Percentiles rank a stretch among this genome's conserved stretches.
phyloP scores from a whole-genome alignment of 2,329 filamentous ascomycete species.

The Apiospora aurea region DNA sequence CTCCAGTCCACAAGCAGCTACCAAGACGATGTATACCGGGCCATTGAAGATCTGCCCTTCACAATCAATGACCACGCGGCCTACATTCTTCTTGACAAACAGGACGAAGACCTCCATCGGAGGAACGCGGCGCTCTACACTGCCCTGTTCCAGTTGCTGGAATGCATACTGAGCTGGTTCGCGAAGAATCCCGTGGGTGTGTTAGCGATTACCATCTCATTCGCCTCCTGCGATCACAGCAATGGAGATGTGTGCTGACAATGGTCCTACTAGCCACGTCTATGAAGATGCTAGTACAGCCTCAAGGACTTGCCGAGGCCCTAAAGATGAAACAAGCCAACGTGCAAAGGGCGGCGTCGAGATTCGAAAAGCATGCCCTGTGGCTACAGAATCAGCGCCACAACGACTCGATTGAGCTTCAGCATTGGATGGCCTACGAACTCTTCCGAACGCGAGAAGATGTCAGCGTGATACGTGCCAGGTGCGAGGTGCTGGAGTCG shows the following conservation, averaged over 20 bases:
- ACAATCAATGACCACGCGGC: slow-evolving; percentile 28
- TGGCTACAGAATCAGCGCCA: background rate
- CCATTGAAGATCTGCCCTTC: slow-evolving; percentile 29
- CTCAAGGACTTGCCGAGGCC: background rate
- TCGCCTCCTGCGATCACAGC: background rate
- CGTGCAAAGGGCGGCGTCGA: background rate
- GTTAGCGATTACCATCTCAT: background rate
- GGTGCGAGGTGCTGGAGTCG: slow-evolving; percentile 3
- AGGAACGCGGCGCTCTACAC: slow-evolving; percentile 27
- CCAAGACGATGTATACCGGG: slow-evolving; percentile 29
- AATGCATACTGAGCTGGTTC: slow-evolving; percentile 30
- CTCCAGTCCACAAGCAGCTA: slow-evolving; percentile 26
- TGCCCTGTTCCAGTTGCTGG: slow-evolving; percentile 27
- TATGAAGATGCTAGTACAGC: background rate
- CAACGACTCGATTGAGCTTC: background rate
- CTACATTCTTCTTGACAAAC: slow-evolving; percentile 21
- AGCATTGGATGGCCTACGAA: slow-evolving; percentile 10
- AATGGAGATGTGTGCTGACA: background rate
- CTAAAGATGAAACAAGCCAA: slow-evolving; percentile 1
- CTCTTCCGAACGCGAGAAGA: background rate
- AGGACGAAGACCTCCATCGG: slow-evolving; percentile 30
- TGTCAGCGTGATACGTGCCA: slow-evolving; percentile 2
- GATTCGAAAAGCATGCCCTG: background rate
- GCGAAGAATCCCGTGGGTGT: slow-evolving; percentile 27
- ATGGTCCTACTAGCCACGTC: background rate